phyloP scores from a whole-genome alignment of 441 rosid species.

The Flueggea neowawraea region DNA sequence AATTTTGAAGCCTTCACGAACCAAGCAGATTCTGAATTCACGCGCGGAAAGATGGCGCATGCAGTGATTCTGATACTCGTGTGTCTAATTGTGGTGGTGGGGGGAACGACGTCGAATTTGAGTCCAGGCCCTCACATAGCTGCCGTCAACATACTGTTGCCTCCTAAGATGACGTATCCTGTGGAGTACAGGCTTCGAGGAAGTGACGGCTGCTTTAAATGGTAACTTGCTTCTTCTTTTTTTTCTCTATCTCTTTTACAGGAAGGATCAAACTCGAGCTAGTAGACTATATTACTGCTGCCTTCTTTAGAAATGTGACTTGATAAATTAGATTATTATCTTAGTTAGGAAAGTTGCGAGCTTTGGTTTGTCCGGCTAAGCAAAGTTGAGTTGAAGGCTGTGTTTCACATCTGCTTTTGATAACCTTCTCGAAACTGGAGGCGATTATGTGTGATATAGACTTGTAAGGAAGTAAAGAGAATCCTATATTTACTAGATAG shows the following conservation, averaged over 20 bases:
- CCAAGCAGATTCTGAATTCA: neutral
- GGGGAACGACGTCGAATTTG: constrained; percentile 30
- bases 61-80: constrained; percentile 20
- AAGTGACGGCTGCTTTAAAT: constrained; percentile 96
- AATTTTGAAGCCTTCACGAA: neutral
- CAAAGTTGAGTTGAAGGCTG: too few species aligned
- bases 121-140: constrained; percentile 86
- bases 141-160: constrained; percentile 87
- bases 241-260: neutral
- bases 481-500: too few species aligned
- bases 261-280: too few species aligned
- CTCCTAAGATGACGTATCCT: constrained; percentile 88
- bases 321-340: too few species aligned
- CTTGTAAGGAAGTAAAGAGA: too few species aligned
- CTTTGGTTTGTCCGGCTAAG: too few species aligned
- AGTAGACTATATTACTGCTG: too few species aligned
- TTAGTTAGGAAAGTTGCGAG: too few species aligned
- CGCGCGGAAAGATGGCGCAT: constrained; percentile 30
- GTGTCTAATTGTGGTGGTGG: constrained; percentile 25
- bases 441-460: too few species aligned
- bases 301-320: too few species aligned
- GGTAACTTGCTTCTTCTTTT: constrained; percentile 33
- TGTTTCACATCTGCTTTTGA: too few species aligned
- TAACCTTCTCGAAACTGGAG: too few species aligned
- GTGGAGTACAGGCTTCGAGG: constrained; percentile 96